Base-by-base conservation (phyloP, 2,329 filamentous ascomycete species). In the Cercospora sp. region DNA sequence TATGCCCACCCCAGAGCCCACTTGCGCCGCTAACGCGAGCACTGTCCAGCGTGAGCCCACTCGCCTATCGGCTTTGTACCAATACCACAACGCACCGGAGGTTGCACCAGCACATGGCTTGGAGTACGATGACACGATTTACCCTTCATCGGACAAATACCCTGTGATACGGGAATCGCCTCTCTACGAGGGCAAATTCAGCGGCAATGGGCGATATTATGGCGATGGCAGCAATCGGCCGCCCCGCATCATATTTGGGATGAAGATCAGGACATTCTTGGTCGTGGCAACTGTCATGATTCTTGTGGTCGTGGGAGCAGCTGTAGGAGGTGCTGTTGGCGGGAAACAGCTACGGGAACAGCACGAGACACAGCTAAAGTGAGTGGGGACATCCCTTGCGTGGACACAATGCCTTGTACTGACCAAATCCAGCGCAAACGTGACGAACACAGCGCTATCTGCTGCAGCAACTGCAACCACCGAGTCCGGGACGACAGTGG, bases 61-160 rank as follows among this genome's bases (percentile, higher is more conserved):
- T 55, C 75, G 76, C 40, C 72, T 78, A n/a, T 78, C 77, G 33
- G 75, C 76, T 51, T 68, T 79, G 26, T 79, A 79, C 69, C 77
- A 79, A 73, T 79, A 79, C 69, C 78, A 79, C 76, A 79, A 79
- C 68, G 78, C 78, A 13, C 78, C 78, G 30, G 78, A 79, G 69
- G 77, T 79, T 61, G 76, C 78, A n/a, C 78, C 78, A 8, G 78
- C 77, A 28, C 76, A 79, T 65, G 78, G 78, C 65, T 72, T 79
- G 58, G 78, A 79, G 67, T 79, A 79, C 75, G 78, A 79, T 64
- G 78, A 79, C 72, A 76, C 71, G 40, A 69, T 74, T 36, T 78
- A 79, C 62, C 75, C 78, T 10, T 72, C 70, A 33, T 79, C 78
- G 30, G 78, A 79, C 74, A 79, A 79, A 65, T 79, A 77, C 55